phyloP scores from a whole-genome alignment of 2,329 filamentous ascomycete genomes.

The Aspergillus bombycis region DNA sequence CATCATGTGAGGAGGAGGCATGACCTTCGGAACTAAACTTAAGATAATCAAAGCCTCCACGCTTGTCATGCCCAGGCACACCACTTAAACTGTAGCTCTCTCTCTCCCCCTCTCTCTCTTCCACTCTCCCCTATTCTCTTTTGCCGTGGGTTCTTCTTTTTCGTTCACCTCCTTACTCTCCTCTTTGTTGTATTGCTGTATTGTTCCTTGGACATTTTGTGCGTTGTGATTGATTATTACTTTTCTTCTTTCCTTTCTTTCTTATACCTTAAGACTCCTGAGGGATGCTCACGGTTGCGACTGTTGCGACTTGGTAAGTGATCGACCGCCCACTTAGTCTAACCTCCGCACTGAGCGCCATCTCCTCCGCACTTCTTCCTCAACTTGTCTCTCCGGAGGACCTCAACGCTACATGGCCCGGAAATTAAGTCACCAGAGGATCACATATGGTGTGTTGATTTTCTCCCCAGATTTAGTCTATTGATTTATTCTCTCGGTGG shows the following conservation, averaged over 20 bases:
- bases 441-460: conserved; percentile 66
- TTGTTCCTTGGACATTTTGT: neutral
- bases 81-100: neutral
- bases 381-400: conserved; percentile 22
- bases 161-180: conserved; percentile 5
- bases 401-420: conserved; percentile 59
- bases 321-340: conserved; percentile 21
- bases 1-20: neutral
- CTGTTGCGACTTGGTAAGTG: conserved; percentile 11
- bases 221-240: neutral
- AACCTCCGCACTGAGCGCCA: conserved; percentile 23
- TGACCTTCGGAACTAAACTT: neutral
- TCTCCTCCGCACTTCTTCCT: conserved; percentile 23
- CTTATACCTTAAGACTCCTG: neutral
- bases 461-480: neutral
- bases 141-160: neutral
- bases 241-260: neutral
- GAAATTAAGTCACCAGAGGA: conserved; percentile 67
- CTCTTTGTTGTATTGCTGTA: conserved; percentile 9
- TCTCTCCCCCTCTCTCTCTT: too few species aligned
- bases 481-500: neutral
- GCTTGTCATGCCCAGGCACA: neutral
- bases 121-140: too few species aligned
- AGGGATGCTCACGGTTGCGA: conserved; percentile 9
- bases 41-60: neutral